Percentiles rank a stretch among this genome's conserved stretches.
Evolutionary conservation across 2,329 filamentous ascomycete genomes (phyloP).

Genomic region (Trichoderma polysporum): DNA sequence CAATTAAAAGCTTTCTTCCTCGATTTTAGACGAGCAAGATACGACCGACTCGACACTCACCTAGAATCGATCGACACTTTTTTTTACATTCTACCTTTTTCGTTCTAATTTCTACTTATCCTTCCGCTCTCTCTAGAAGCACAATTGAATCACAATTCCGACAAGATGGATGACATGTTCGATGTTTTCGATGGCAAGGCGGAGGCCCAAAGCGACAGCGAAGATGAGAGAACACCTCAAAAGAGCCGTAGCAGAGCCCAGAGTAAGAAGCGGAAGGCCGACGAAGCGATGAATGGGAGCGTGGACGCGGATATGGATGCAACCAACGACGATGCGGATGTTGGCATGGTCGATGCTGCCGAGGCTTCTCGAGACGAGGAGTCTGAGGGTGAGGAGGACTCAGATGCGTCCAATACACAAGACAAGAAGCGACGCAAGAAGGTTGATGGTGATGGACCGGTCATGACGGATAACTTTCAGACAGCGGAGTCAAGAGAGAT

Average conservation of each 20-base stretch:
- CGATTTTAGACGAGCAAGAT: background rate
- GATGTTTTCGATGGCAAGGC: constrained; percentile 72
- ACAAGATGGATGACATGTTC: constrained; percentile 73
- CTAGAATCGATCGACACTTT: background rate
- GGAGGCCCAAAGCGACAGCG: constrained; percentile 42
- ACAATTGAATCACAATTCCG: background rate
- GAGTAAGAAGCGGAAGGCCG: constrained; percentile 84
- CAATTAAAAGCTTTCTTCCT: background rate
- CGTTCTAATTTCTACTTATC: background rate
- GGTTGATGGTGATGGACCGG: constrained; percentile 65
- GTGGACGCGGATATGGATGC: constrained; percentile 17
- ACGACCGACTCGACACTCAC: background rate
- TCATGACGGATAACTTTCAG: constrained; percentile 91
- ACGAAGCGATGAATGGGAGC: constrained; percentile 67
- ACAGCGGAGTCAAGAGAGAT: constrained; percentile 93
- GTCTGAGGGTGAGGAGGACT: constrained; percentile 38
- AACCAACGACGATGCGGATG: constrained; percentile 26
- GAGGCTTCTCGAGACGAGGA: constrained; percentile 40
- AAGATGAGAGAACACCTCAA: constrained; percentile 46
- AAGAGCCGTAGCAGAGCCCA: constrained; percentile 56
- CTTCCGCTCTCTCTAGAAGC: background rate
- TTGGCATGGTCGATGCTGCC: constrained; percentile 45
- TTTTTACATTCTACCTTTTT: background rate
- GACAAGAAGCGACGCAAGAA: constrained; percentile 65
- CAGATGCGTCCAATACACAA: constrained; percentile 50